Evolutionary conservation across 176 grass and related monocot species (phyloP), one percentile per base, ranked within the genome.

Genomic region (Hordeum marinum): DNA sequence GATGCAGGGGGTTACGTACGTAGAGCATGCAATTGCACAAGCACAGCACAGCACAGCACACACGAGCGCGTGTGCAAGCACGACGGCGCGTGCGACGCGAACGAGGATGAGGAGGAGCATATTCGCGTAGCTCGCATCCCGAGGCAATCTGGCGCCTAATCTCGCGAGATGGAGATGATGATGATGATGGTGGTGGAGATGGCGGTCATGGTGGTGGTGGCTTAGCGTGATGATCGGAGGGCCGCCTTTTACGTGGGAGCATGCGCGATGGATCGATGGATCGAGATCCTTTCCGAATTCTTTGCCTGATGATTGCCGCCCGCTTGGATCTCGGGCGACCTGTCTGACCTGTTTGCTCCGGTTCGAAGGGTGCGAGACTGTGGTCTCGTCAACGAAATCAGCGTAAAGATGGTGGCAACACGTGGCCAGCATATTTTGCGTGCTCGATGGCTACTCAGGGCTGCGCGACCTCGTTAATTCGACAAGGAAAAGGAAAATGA

Each of bases 191-290:
- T 9, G 37, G 18, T 39, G 65, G n/a, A n/a, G n/a, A n/a, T n/a
- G n/a, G n/a, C n/a, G n/a, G 9, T 18, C 12, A 12, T 17, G 18
- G 20, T 41, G 40, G 40, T 37, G 36, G 1, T 15, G 36, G 70
- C 24, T 50, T 75, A 75, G 71, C 71, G 46, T 75, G 7, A 75
- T 75, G 43, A 75, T 50, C 71, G 42, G 71, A 75, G 71, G 71
- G 0, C 0, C 3, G 71, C 40, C 24, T 75, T 75, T 75, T 75
- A 11, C 43, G 42, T 50, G 71, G 42, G 31, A 2, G 71, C 71
- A 75, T 17, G 71, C 43, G 71, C 71, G 71, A 74, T 50, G 6
- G 25, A 74, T 73, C 70, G 48, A 4, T 20, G 29, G 29, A 34
- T 34, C 7, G 54, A 57, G 18, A 57, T 57, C 54, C 18, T 57